Base-by-base conservation (phyloP, 495 filamentous ascomycete genomes). In the Aspergillus hancockii region DNA sequence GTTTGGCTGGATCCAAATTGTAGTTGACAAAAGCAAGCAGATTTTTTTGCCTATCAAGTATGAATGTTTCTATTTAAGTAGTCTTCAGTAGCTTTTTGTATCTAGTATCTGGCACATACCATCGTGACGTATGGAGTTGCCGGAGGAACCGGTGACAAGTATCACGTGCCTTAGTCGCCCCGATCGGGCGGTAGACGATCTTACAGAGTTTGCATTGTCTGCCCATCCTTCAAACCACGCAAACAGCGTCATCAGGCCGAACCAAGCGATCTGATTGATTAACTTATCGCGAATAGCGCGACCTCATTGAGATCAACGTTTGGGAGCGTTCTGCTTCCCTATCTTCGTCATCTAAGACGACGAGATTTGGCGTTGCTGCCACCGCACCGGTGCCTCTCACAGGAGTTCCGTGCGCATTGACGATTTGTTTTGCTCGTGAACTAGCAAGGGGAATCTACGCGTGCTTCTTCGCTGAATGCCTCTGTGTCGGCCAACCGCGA, bases 131-230 rank as follows among this genome's bases (percentile, higher is more conserved):
- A 22, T 4, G 16, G 19, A 3, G 43, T 41, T 6, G 23, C 43
- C 43, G 43, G 43, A 23, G 43, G 12, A 23, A 47, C 38, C 14
- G 13, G 13, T 7, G 38, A 3, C 7, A 7, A 16, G 12, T 41
- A 7, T 41, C 38, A 41, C 38, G 38, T 41, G 38, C 12, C 3
- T 1, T 7, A 7, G 4, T 14, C 32, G 10, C 4, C 25, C 25
- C 25, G 25, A 28, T 28, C 25, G 25, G 38, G 14, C 38, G 38
- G 38, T 41, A 6, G 13, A 41, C 13, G 12, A 16, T 18, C 8
- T 47, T 34, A 43, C 61, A 69, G 55, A 71, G 75, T 78, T 80
- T 80, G 77, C 77, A 80, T 58, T 77, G 77, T 80, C 75, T 80
- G 75, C 61, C 66, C 52, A 63, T 67, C 58, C 65, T 78, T 77